Percentiles rank a stretch among this genome's conserved stretches.
Conservation (phyloP, 2,329 filamentous ascomycete genomes). For the Sporothrix globosa region DNA sequence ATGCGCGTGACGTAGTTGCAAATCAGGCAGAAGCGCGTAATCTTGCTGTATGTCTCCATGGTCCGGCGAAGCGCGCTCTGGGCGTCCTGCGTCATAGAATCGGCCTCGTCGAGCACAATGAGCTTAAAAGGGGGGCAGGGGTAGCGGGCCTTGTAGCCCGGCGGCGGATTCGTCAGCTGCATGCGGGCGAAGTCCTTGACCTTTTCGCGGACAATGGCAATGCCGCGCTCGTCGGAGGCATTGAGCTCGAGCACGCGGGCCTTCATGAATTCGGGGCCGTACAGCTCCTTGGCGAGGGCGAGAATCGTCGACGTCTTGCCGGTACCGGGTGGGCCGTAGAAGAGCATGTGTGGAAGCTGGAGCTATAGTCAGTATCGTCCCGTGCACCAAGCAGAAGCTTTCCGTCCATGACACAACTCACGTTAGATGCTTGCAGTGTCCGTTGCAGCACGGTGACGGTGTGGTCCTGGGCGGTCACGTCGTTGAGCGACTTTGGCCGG, state of each 20-base stretch:
- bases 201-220: constrained; percentile 94
- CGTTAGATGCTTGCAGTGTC: constrained; percentile 92
- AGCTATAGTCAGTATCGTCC: background rate
- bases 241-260: constrained; percentile 97
- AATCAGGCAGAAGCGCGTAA: constrained; percentile 94
- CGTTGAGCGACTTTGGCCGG: constrained; percentile 87
- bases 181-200: constrained; percentile 98
- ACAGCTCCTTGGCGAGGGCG: constrained; percentile 94
- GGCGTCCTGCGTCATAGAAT: constrained; percentile 98
- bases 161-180: constrained; percentile 82
- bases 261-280: constrained; percentile 90
- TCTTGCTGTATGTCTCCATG: constrained; percentile 97
- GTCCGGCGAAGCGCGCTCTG: constrained; percentile 89
- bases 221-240: constrained; percentile 97
- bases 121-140: constrained; percentile 99
- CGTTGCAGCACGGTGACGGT: constrained; percentile 90
- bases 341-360: constrained; percentile 95
- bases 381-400: background rate
- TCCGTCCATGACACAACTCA: constrained; percentile 43
- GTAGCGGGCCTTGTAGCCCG: constrained; percentile 70
- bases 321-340: constrained; percentile 96
- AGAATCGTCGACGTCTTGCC: constrained; percentile 98
- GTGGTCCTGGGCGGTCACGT: constrained; percentile 97
- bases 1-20: constrained; percentile 99
- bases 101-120: constrained; percentile 95